phyloP scores from a whole-genome alignment of 352 stramenopile genomes.

The Phytophthora syringae region DNA sequence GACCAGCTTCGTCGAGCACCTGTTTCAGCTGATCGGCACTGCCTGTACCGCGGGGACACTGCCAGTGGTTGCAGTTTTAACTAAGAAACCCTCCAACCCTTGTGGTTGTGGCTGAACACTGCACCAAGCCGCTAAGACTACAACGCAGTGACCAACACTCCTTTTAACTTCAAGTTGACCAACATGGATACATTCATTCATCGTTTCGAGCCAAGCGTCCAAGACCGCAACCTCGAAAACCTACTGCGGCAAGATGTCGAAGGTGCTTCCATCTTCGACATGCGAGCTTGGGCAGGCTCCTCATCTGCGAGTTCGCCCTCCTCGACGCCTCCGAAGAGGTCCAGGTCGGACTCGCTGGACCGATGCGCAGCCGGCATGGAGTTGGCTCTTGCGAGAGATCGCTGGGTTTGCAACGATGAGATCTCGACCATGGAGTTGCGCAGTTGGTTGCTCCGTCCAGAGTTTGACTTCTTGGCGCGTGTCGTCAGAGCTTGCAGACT shows the following conservation, averaged over 20 bases:
- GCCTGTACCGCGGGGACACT: too few relatives aligned
- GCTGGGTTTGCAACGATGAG: neutral
- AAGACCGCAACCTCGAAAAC: neutral
- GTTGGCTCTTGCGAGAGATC: constrained; percentile 11
- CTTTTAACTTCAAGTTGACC: constrained; percentile 22
- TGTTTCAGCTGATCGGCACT: neutral
- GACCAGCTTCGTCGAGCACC: too few relatives aligned
- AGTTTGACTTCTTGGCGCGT: constrained; percentile 1
- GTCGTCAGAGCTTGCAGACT: constrained; percentile 10
- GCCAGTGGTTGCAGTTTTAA: neutral
- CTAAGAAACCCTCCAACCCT: too few relatives aligned
- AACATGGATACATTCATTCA: constrained; percentile 14
- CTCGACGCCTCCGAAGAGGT: constrained; percentile 11
- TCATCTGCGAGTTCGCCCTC: neutral
- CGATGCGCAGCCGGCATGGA: constrained; percentile 15
- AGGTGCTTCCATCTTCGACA: constrained; percentile 8
- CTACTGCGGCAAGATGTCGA: neutral
- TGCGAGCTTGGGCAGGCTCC: neutral
- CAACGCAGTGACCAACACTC: constrained; percentile 31
- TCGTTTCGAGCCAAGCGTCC: constrained; percentile 8
- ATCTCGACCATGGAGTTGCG: constrained; percentile 20
- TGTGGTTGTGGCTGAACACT: too few relatives aligned
- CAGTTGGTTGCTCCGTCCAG: neutral
- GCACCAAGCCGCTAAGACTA: too few relatives aligned
- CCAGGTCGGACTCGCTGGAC: constrained; percentile 21